These are phyloP conservation scores for Epichloe hybrida DNA, from an alignment of 2,329 filamentous ascomycete genomes.

Conservation along the genomic window DNA sequence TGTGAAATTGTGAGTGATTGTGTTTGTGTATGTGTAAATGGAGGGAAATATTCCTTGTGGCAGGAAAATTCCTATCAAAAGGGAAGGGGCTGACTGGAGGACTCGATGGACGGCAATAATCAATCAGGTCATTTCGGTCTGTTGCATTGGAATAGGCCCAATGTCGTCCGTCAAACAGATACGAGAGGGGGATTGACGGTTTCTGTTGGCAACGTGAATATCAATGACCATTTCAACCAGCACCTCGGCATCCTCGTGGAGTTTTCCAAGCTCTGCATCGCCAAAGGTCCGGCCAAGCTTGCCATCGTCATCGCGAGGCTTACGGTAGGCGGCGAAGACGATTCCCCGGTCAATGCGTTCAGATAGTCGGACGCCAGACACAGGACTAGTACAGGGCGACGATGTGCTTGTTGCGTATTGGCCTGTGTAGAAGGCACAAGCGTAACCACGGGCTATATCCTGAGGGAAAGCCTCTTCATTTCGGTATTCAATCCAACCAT, in stretches of 20 bases:
- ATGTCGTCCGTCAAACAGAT: conserved; percentile 21
- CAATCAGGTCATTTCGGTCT: conserved; percentile 6
- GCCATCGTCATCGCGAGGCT: conserved; percentile 26
- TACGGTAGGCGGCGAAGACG: conserved; percentile 42
- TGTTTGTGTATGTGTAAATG: not conserved
- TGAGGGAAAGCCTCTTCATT: conserved; percentile 26
- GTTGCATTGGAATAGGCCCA: conserved; percentile 23
- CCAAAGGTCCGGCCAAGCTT: conserved; percentile 21
- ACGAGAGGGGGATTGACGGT: conserved; percentile 16
- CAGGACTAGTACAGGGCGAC: conserved; percentile 12
- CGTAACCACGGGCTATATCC: conserved; percentile 39
- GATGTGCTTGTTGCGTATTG: conserved; percentile 18
- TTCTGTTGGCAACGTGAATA: conserved; percentile 28
- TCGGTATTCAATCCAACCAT: conserved; percentile 40
- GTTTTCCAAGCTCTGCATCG: conserved; percentile 28
- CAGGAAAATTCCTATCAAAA: too few species aligned
- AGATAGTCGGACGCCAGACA: conserved; percentile 12
- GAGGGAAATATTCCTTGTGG: too few species aligned
- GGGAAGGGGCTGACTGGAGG: too few species aligned
- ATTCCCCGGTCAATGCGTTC: conserved; percentile 34
- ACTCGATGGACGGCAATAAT: too few species aligned
- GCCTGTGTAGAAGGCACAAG: conserved; percentile 37
- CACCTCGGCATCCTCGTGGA: conserved; percentile 36
- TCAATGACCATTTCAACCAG: conserved; percentile 40
- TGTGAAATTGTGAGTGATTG: conserved; percentile 4